Evolutionary conservation across 305 asterid genomes (phyloP).

Genomic region (Caryopteris hybrid): DNA sequence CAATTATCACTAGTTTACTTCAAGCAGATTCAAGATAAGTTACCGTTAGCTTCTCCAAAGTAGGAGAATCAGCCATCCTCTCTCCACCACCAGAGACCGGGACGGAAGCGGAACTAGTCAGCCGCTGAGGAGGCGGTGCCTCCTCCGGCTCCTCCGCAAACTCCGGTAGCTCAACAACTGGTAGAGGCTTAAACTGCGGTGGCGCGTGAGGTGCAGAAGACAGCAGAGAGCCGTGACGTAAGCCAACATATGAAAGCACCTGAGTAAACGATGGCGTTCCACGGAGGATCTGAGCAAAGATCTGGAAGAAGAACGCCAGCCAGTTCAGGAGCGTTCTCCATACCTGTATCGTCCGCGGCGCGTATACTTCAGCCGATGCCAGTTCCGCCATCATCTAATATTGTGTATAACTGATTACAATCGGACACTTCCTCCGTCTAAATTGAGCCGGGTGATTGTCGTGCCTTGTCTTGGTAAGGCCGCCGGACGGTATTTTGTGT

Average conservation of each 20-base stretch:
- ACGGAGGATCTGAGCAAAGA: slow-evolving; percentile 85
- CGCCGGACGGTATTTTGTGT: neutral
- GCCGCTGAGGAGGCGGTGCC: slow-evolving; percentile 23
- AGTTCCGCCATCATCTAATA: slow-evolving; percentile 64
- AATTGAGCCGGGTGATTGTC: neutral
- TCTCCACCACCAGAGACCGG: slow-evolving; percentile 25
- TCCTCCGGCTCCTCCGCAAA: slow-evolving; percentile 31
- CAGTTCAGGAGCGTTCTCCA: slow-evolving; percentile 87
- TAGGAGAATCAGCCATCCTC: slow-evolving; percentile 19
- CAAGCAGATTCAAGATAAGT: neutral
- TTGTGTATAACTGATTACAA: neutral
- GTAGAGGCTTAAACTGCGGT: slow-evolving; percentile 72
- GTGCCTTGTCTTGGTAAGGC: neutral
- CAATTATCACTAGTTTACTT: slow-evolving; percentile 7
- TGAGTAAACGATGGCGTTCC: slow-evolving; percentile 71
- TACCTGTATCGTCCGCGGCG: slow-evolving; percentile 72
- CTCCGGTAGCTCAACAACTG: slow-evolving; percentile 68
- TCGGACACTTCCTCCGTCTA: neutral
- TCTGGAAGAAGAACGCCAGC: slow-evolving; percentile 79
- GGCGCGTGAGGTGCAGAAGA: slow-evolving; percentile 43
- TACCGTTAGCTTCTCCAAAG: slow-evolving; percentile 61
- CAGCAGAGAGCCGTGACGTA: slow-evolving; percentile 44
- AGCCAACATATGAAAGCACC: slow-evolving; percentile 64
- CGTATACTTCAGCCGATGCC: slow-evolving; percentile 71
- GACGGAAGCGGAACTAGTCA: slow-evolving; percentile 21